Percentiles rank a stretch among this genome's conserved stretches.
These are phyloP conservation scores for Micromonas commoda DNA, from an alignment of 139 green algal species.

Conservation along the genomic window DNA sequence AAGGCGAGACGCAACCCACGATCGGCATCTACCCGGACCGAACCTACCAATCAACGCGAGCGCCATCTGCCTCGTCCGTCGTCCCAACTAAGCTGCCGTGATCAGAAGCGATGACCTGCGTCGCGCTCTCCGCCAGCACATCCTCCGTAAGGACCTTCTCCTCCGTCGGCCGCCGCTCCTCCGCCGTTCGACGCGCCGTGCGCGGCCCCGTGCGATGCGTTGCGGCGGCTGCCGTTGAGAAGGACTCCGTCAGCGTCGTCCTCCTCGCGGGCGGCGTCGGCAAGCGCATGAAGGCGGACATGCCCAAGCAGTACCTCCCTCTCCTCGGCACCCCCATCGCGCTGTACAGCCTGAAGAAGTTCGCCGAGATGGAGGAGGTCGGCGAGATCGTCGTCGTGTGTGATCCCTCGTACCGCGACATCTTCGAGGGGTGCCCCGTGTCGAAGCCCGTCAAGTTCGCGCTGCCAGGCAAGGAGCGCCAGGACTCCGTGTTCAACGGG, in stretches of 20 bases:
- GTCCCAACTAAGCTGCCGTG: too few species aligned
- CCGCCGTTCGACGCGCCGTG: too few species aligned
- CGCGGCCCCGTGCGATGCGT: background rate
- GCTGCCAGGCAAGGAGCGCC: constrained; percentile 79
- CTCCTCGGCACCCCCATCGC: constrained; percentile 54
- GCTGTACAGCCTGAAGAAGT: constrained; percentile 59
- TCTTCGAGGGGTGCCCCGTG: constrained; percentile 31
- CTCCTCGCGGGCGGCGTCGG: constrained; percentile 31
- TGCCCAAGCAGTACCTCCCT: constrained; percentile 96
- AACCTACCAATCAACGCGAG: too few species aligned
- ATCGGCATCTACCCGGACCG: too few species aligned
- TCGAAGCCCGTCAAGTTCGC: constrained; percentile 70
- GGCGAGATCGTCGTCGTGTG: constrained; percentile 91
- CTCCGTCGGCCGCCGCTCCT: too few species aligned
- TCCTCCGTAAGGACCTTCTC: background rate
- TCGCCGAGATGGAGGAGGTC: constrained; percentile 76
- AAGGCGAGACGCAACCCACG: too few species aligned
- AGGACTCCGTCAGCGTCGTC: constrained; percentile 2
- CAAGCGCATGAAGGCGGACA: constrained; percentile 50
- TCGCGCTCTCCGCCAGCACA: too few species aligned
- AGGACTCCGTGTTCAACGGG: constrained; percentile 91
- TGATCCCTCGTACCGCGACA: constrained; percentile 57
- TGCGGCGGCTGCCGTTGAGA: background rate
- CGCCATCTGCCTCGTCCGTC: too few species aligned
- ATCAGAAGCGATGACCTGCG: too few species aligned